Base-by-base conservation (phyloP, 805 yeast genomes). In the Lachancea fermentati region DNA sequence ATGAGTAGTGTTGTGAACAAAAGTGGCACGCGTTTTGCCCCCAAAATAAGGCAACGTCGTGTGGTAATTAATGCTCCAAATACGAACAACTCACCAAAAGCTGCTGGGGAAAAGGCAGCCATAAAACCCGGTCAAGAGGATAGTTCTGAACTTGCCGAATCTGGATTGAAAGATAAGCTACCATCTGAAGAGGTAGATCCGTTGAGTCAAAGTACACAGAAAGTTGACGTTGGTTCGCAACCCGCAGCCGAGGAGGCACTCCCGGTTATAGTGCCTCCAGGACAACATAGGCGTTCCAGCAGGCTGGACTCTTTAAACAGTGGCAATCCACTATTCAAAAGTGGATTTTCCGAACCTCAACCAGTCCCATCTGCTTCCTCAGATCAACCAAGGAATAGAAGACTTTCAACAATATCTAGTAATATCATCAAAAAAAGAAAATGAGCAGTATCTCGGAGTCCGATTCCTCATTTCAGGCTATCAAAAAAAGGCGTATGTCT, bases 21-120 rank as follows among this genome's bases (percentile, higher is more conserved):
- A 51, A 69, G 78, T 36, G 74, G 79, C 18, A 72, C 82, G 9
- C 76, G 82, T 41, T 82, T 82, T 60, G 68, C 73, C n/a, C 88
- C 88, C 2, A 80, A 79, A 45, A 51, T 66, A 8, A 69, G 61
- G 36, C 68, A 67, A 43, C 68, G 73, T 49, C 63, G 74, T 37
- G 55, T 66, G 17, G 54, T 55, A 1, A 42, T 54, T 2, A 44
- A 49, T 7, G 57, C 65, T 1, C 55, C 62, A 19, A 46, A 48
- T 15, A 52, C 50, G 5, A 51, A 61, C 24, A 52, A 59, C 39
- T 50, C 49, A 36, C 31, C 58, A 5, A 54, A 35, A 19, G 34
- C 42, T 12, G 36, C 37, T 15, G 32, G 19, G 39, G 42, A 41
- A 15, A 36, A 24, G 28, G 22, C 42, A 29, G 30, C 42, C 9